These are phyloP conservation scores for Pestalotiopsis sp. DNA, from an alignment of 2,329 filamentous ascomycete species.

Conservation along the genomic window DNA sequence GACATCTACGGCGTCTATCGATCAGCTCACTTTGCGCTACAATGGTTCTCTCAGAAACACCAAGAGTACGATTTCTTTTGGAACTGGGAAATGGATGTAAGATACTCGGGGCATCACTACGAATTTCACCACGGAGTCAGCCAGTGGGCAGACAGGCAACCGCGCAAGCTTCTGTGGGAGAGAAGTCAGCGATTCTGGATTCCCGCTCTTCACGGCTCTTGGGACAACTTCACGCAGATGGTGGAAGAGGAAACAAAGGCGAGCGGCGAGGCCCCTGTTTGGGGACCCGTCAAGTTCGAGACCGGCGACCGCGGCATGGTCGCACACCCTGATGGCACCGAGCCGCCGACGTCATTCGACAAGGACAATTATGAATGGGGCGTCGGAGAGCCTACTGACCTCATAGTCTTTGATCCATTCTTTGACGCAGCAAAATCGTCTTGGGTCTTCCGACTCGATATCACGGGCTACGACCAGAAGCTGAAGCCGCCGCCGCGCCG, in stretches of 20 bases:
- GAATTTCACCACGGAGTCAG: constrained; percentile 59
- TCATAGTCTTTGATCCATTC: constrained; percentile 63
- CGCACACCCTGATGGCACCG: constrained; percentile 57
- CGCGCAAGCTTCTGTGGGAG: constrained; percentile 65
- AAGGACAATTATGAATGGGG: constrained; percentile 67
- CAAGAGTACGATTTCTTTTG: constrained; percentile 51
- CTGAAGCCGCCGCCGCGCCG: constrained; percentile 58
- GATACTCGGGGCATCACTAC: constrained; percentile 50
- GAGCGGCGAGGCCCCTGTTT: constrained; percentile 48
- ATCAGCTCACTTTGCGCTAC: constrained; percentile 44
- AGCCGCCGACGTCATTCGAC: constrained; percentile 62
- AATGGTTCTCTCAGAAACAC: constrained; percentile 47
- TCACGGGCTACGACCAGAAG: constrained; percentile 55
- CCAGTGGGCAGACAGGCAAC: constrained; percentile 59
- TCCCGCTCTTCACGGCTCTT: constrained; percentile 56
- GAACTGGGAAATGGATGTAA: constrained; percentile 52
- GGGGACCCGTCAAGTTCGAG: constrained; percentile 55
- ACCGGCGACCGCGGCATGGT: constrained; percentile 52
- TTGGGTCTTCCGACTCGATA: constrained; percentile 60
- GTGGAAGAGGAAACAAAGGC: constrained; percentile 54
- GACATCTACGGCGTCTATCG: constrained; percentile 58
- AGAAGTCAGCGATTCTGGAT: constrained; percentile 65
- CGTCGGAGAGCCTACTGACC: constrained; percentile 59
- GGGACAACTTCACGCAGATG: constrained; percentile 59
- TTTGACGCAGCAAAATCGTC: constrained; percentile 60